phyloP scores from a whole-genome alignment of 2,329 filamentous ascomycete species.

The Sporothrix globosa region DNA sequence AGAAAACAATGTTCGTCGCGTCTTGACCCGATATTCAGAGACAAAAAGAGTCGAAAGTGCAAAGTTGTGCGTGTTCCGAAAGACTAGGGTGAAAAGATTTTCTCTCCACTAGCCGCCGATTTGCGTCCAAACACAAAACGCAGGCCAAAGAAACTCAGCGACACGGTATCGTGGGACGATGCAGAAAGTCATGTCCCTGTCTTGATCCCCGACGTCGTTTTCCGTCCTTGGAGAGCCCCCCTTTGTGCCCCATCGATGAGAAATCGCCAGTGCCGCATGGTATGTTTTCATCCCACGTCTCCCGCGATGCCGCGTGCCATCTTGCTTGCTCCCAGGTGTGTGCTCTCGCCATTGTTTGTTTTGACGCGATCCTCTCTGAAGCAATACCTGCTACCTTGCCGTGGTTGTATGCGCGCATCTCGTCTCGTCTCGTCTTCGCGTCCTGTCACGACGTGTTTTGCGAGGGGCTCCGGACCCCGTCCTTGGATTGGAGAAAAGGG shows the following conservation, averaged over 20 bases:
- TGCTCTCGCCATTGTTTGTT: not conserved
- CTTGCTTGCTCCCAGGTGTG: not conserved
- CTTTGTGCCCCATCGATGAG: not conserved
- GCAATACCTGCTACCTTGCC: not conserved
- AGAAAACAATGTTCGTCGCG: slow-evolving; percentile 6
- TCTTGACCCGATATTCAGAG: not conserved
- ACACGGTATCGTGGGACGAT: slow-evolving; percentile 2
- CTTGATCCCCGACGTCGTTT: slow-evolving; percentile 1
- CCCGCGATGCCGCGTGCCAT: not conserved
- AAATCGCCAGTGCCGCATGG: not conserved
- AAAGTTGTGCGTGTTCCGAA: not conserved
- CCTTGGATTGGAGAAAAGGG: not conserved
- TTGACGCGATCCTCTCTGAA: not conserved
- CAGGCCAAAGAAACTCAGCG: slow-evolving; percentile 3
- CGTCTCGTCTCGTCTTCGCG: slow-evolving; percentile 11
- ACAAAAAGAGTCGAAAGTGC: not conserved
- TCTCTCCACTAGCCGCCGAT: slow-evolving; percentile 11
- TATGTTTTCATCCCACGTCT: not conserved
- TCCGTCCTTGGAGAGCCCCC: not conserved
- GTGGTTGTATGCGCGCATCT: not conserved
- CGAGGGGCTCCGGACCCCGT: not conserved
- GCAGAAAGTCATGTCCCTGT: not conserved
- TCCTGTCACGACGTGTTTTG: not conserved
- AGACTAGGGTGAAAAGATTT: slow-evolving; percentile 19
- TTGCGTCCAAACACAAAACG: not conserved